Base-by-base conservation (phyloP, 371 early-diverging fungal genomes). In the Saksenaea oblongispora region DNA sequence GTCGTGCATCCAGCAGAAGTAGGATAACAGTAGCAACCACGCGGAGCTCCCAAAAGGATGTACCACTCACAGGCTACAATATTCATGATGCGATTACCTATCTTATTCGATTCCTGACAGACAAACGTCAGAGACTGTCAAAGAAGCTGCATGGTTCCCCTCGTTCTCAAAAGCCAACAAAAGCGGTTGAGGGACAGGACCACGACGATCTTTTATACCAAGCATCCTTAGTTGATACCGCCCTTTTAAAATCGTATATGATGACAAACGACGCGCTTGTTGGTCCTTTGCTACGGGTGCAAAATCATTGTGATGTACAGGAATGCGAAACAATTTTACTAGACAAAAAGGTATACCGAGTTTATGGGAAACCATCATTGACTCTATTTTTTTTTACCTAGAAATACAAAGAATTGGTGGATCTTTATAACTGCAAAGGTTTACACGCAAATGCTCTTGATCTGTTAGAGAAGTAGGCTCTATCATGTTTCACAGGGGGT, bases 361-460 rank as follows among this genome's bases (percentile, higher is more conserved):
- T 26, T 34, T 7, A 31, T 31, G n/a, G 11, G 36, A 27, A 54
- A 37, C 37, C 34, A 24, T 14, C 17, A 9, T 18, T 35, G 27
- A 65, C 27, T 53, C 18, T 22, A 53, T 58, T n/a, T 34, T 26
- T 35, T 39, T 59, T 35, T 56, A 53, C 2, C 17, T 58, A 85
- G 85, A 93, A 92, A 78, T 89, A 89, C 69, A 77, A 82, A 39
- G 95, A 95, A 70, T 75, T 98, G 27, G 89, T 96, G 9, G 97
- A 96, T 66, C 83, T 96, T 53, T 98, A 95, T 73, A 86, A 89
- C 36, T 90, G 92, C 64, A 95, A 95, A 68, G 93, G 91, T 5
- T 82, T 93, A 36, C 96, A 95, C 72, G 84, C 85, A 27, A 90
- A 91, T 63, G 95, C 97, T 0, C 81, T 97, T 26, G 90, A 91